These are phyloP conservation scores for Pythium oligandrum DNA, from an alignment of 352 stramenopile species.

Conservation along the genomic window DNA sequence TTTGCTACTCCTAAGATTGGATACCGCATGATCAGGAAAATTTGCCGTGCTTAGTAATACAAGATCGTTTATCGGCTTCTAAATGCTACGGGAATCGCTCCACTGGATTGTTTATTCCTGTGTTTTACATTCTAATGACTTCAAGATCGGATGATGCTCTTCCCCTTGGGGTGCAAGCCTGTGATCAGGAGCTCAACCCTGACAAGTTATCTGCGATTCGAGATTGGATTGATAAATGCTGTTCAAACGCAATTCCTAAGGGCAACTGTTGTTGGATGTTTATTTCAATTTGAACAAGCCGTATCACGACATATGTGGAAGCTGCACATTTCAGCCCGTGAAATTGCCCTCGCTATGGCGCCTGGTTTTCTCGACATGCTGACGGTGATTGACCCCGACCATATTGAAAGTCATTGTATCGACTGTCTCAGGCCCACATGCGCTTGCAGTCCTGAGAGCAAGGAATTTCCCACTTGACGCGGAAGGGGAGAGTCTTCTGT, in stretches of 20 bases:
- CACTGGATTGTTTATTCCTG: slow-evolving; percentile 11
- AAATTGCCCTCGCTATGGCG: slow-evolving; percentile 9
- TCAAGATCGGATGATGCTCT: slow-evolving; percentile 4
- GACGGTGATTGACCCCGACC: slow-evolving; percentile 1
- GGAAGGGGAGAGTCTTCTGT: slow-evolving; percentile 4
- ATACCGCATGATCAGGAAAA: too few species aligned
- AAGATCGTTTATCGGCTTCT: too few species aligned
- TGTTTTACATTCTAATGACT: slow-evolving; percentile 15
- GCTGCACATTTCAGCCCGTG: neutral
- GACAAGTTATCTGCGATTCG: slow-evolving; percentile 13
- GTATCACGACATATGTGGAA: slow-evolving; percentile 6
- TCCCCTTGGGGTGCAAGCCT: slow-evolving; percentile 1
- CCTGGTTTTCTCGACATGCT: slow-evolving; percentile 11
- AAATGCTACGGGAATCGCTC: too few species aligned
- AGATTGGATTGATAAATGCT: slow-evolving; percentile 11
- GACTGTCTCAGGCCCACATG: neutral
- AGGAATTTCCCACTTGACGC: neutral
- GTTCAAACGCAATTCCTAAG: slow-evolving; percentile 9
- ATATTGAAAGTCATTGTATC: slow-evolving; percentile 2
- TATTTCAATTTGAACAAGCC: slow-evolving; percentile 24
- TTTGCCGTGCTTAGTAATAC: too few species aligned
- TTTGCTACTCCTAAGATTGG: too few species aligned
- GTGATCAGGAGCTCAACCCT: slow-evolving; percentile 7
- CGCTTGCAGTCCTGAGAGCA: neutral
- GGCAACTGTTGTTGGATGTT: slow-evolving; percentile 7